These are phyloP conservation scores for Obelidium mucronatum DNA, from an alignment of 192 early-diverging fungal species.

Conservation along the genomic window DNA sequence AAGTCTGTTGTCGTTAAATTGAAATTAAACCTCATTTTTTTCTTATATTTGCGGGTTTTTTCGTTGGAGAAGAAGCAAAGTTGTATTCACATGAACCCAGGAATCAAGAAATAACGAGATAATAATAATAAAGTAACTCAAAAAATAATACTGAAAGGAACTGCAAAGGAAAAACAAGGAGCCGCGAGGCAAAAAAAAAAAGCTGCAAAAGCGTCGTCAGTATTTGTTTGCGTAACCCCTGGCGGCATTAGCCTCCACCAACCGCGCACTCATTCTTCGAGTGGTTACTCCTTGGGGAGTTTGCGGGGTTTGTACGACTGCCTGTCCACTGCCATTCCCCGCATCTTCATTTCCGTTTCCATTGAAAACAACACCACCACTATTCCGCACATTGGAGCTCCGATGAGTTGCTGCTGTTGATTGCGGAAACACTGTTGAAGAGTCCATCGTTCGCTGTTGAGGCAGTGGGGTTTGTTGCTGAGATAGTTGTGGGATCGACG, in stretches of 20 bases:
- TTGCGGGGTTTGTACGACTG: no score
- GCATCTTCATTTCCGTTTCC: not conserved
- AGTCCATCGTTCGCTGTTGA: no score
- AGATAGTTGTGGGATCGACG: not conserved
- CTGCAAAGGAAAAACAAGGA: not conserved
- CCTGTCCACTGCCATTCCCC: not conserved
- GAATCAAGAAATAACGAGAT: not conserved
- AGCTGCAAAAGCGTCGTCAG: not conserved
- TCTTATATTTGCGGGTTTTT: not conserved
- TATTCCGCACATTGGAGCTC: not conserved
- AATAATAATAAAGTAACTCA: no score
- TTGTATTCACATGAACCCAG: not conserved
- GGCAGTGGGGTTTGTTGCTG: not conserved
- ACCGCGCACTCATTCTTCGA: slow-evolving; percentile 23
- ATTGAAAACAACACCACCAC: not conserved
- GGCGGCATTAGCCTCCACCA: slow-evolving; percentile 21
- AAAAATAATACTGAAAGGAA: no score
- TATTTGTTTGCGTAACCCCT: not conserved
- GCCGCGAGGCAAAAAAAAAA: not conserved
- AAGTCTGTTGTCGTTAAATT: no score
- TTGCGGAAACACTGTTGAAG: no score
- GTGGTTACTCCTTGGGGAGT: no score
- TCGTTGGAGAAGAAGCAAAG: not conserved
- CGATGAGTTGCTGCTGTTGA: slow-evolving; percentile 6
- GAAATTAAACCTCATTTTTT: not conserved